Conservation (phyloP, 2,329 filamentous ascomycete species). For the Aspergillus pseudoglaucus region DNA sequence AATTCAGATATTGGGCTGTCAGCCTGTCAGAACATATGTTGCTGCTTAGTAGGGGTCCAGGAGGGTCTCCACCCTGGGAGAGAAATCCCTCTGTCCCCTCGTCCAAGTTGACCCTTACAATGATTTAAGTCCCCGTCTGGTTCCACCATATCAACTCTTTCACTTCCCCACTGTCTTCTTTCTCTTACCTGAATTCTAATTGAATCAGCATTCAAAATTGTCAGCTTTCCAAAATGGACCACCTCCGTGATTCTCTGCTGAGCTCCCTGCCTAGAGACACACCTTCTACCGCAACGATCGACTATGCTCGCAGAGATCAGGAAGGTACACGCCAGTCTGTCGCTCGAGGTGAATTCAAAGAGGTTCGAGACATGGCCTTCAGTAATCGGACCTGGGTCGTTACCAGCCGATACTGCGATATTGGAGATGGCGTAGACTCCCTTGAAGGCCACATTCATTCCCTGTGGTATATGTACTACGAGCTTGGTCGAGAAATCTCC, state of each 20-base stretch:
- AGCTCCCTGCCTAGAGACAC: constrained; percentile 5
- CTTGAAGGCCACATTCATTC: constrained; percentile 9
- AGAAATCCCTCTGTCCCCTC: neutral
- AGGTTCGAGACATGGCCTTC: constrained; percentile 1
- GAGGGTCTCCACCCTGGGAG: constrained; percentile 1
- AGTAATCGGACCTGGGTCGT: constrained; percentile 2
- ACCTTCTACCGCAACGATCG: neutral
- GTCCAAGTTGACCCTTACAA: neutral
- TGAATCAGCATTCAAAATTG: constrained; percentile 5
- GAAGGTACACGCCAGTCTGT: constrained; percentile 4
- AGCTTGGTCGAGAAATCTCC: constrained; percentile 11
- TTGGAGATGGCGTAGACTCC: constrained; percentile 2
- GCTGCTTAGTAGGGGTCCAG: constrained; percentile 3
- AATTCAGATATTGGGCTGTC: constrained; percentile 4
- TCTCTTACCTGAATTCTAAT: constrained; percentile 1
- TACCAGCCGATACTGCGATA: constrained; percentile 1
- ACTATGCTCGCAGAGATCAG: constrained; percentile 3
- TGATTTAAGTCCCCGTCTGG: constrained; percentile 1
- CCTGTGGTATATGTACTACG: constrained; percentile 19
- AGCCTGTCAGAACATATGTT: constrained; percentile 4
- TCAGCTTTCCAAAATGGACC: constrained; percentile 6
- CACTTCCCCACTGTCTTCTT: constrained; percentile 1
- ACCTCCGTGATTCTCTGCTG: constrained; percentile 9
- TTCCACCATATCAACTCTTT: constrained; percentile 1
- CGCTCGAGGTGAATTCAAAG: constrained; percentile 3